Conservation (phyloP, 2,329 filamentous ascomycete genomes). For the Ophiosphaerella narmari region DNA sequence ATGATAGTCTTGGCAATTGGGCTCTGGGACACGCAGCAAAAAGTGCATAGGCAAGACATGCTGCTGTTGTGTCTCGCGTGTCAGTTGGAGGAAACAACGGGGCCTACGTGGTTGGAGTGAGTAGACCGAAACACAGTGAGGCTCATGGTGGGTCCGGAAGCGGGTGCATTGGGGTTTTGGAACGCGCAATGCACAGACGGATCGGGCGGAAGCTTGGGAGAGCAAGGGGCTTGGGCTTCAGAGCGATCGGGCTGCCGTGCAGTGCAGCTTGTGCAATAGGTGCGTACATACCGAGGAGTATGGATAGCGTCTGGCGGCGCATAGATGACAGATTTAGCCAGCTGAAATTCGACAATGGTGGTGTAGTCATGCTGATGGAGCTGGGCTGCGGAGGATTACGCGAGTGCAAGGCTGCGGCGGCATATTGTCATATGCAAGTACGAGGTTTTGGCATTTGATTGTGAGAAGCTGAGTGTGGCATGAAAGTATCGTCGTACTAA, state of each 20-base stretch:
- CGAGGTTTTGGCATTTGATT: no score
- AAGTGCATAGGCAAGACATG: background rate
- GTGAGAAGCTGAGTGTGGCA: no score
- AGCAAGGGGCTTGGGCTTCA: constrained; percentile 11
- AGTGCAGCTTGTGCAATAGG: no score
- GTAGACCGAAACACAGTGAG: constrained; percentile 29
- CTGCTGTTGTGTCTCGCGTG: background rate
- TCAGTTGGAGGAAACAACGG: background rate
- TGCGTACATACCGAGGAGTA: no score
- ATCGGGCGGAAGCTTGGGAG: constrained; percentile 40
- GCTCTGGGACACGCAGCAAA: background rate
- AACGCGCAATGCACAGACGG: constrained; percentile 40
- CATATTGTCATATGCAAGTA: no score
- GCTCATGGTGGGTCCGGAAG: constrained; percentile 35
- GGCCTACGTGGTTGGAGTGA: constrained; percentile 10
- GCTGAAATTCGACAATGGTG: background rate
- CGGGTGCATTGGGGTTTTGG: constrained; percentile 31
- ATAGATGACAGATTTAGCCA: background rate
- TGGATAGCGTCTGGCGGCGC: background rate
- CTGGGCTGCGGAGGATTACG: no score
- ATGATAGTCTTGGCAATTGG: background rate
- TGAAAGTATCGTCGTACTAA: background rate
- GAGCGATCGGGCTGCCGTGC: background rate
- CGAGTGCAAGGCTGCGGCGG: no score
- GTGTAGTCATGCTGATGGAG: no score